Base-by-base conservation (phyloP, 345 rosid genomes). In the Hevea brasiliensis region DNA sequence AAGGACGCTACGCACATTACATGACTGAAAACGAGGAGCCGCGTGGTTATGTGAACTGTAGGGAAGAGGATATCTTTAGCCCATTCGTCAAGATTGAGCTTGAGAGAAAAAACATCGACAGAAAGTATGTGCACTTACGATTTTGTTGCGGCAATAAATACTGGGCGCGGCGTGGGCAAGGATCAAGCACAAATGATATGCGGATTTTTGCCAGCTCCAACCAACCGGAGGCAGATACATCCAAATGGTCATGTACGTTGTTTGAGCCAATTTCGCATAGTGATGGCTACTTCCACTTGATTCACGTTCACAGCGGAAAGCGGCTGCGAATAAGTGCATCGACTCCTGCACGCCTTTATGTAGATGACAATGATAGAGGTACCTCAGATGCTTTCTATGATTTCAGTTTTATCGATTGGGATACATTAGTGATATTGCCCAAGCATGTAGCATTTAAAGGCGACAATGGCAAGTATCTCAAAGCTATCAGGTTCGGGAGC, bases 241-340 rank as follows among this genome's bases (percentile, higher is more conserved):
- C 47, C 70, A 53, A 32, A 21, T 63, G 61, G 70, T 73, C 62
- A 15, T 73, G 76, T 17, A 73, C 76, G n/a, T 51, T 73, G 62
- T 73, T 73, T 23, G 32, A 73, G 70, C 69, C 76, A 8, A 47
- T 21, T 1, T 12, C 29, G 0, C 3, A 56, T 7, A 29, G 53
- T 21, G 63, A 14, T 8, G 2, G 1, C 3, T 12, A 23, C 1
- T 12, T 53, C 50, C 62, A 18, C 11, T 53, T 73, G 2, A 4
- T 17, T 54, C 68, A 64, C 29, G 53, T 37, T 51, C 42, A 63
- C 15, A 56, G 60, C 7, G 60, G 60, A 21, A 56, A 56, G n/a
- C n/a, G n/a, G n/a, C n/a, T n/a, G n/a, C n/a, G n/a, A n/a, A n/a
- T n/a, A n/a, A n/a, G n/a, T n/a, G n/a, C n/a, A n/a, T n/a, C n/a